Percentiles rank a stretch among this genome's conserved stretches.
These are phyloP conservation scores for Globisporangium emineosum DNA, from an alignment of 352 stramenopile species.

Conservation along the genomic window DNA sequence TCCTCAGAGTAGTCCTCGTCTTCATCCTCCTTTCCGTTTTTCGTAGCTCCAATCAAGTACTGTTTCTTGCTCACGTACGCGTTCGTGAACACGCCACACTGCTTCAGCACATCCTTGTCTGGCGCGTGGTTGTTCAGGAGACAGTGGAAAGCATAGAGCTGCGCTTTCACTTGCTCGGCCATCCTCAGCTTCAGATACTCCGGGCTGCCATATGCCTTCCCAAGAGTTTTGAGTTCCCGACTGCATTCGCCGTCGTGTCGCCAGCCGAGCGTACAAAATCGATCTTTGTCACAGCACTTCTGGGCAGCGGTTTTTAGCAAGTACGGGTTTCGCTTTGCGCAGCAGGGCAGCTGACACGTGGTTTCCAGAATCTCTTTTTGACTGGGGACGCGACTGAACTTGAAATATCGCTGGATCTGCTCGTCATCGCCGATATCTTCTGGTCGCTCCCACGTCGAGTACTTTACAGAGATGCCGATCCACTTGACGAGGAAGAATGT, in stretches of 20 bases:
- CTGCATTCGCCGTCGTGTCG: slow-evolving; percentile 76
- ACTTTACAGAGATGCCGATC: slow-evolving; percentile 80
- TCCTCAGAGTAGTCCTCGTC: slow-evolving; percentile 80
- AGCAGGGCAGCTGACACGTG: slow-evolving; percentile 85
- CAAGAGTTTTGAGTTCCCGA: slow-evolving; percentile 65
- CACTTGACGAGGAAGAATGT: slow-evolving; percentile 90
- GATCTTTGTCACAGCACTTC: slow-evolving; percentile 74
- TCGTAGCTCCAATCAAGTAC: slow-evolving; percentile 39
- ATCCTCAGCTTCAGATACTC: slow-evolving; percentile 71
- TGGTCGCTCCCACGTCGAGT: slow-evolving; percentile 84
- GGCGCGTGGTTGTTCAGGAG: slow-evolving; percentile 86
- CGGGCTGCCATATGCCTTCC: slow-evolving; percentile 63
- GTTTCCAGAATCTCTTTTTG: slow-evolving; percentile 80
- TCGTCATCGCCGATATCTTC: slow-evolving; percentile 89
- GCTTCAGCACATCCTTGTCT: slow-evolving; percentile 83
- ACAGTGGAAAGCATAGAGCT: slow-evolving; percentile 87
- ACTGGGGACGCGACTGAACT: slow-evolving; percentile 79
- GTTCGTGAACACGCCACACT: slow-evolving; percentile 81
- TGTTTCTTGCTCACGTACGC: slow-evolving; percentile 79
- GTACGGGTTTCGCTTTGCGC: slow-evolving; percentile 72
- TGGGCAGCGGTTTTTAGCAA: slow-evolving; percentile 40
- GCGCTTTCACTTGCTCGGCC: slow-evolving; percentile 84
- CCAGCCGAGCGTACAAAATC: slow-evolving; percentile 79
- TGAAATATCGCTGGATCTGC: slow-evolving; percentile 88
- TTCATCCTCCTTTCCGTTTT: slow-evolving; percentile 47